Base-by-base conservation (phyloP, 164 flowering plant genomes). In the Hamamelis virginiana region DNA sequence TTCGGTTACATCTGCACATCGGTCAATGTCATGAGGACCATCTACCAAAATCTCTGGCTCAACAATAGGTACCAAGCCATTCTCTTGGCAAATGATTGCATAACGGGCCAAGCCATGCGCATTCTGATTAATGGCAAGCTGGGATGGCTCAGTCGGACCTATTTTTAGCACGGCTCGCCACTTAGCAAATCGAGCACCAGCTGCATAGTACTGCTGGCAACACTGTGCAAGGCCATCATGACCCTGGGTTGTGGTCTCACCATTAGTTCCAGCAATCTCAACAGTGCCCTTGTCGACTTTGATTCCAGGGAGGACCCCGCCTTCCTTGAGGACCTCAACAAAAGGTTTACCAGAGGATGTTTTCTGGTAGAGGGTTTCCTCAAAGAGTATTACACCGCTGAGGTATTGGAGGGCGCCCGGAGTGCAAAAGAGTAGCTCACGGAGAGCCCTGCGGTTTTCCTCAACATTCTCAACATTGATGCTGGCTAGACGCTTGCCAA, bases 91-190 rank as follows among this genome's bases (percentile, higher is more conserved):
- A 63, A 84, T 82, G 64, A 84, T 82, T 72, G 88, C 86, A 63
- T 82, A 84, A 8, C 84, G 79, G n/a, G 88, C 88, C 60, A 84
- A 65, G 16, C 88, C 88, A 51, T 80, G 78, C 46, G 88, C 87
- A 27, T 84, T 84, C 69, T 80, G 84, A 26, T 80, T 77, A 72
- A 84, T 80, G 6, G 88, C 75, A 4, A 84, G 72, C 71, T 80
- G 82, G 25, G 84, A 84, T 44, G 85, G 85, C 72, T 82, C 84
- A 21, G 64, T 84, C 25, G 81, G 80, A 38, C 87, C 81, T 50
- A 80, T 82, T 64, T 80, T 87, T 51, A 87, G 85, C 69, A 87
- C 91, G 27, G 91, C 86, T 64, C 91, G 80, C 91, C 91, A 87
- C 63, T 87, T 85, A 48, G 91, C 91, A 63, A 88, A 88, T 41